Percentiles rank a stretch among this genome's conserved stretches.
Conservation (phyloP, 2,329 filamentous ascomycete genomes). For the Penicillium sp. region DNA sequence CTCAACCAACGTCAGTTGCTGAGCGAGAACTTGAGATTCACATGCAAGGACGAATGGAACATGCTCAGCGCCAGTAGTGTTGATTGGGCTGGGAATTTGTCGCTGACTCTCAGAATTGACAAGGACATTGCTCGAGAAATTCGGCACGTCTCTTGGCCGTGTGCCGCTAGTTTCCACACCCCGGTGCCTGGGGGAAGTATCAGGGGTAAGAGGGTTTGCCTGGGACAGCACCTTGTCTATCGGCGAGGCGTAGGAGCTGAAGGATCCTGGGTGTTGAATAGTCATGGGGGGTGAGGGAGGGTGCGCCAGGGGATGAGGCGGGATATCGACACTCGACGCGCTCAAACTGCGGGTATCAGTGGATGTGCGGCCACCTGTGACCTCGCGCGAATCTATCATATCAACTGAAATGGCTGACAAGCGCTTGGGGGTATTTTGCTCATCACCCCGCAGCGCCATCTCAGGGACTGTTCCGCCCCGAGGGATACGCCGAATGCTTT, state of each 20-base stretch:
- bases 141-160: conserved; percentile 25
- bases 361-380: conserved; percentile 30
- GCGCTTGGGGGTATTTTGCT: conserved; percentile 46
- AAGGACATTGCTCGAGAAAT: conserved; percentile 33
- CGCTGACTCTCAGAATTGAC: conserved; percentile 31
- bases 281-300: conserved; percentile 47
- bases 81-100: conserved; percentile 9
- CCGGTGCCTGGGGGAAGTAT: conserved; percentile 38
- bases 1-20: conserved; percentile 62
- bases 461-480: conserved; percentile 42
- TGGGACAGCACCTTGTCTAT: conserved; percentile 33
- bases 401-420: conserved; percentile 53
- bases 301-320: conserved; percentile 44
- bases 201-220: conserved; percentile 40
- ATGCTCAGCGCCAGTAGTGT: conserved; percentile 39
- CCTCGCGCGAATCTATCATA: conserved; percentile 42
- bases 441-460: conserved; percentile 20
- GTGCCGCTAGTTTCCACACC: conserved; percentile 12
- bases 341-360: conserved; percentile 32
- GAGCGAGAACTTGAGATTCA: conserved; percentile 56
- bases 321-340: conserved; percentile 40
- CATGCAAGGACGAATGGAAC: conserved; percentile 61
- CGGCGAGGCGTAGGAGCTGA: conserved; percentile 31
- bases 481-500: conserved; percentile 48
- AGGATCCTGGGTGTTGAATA: conserved; percentile 36